A percentile compares a stretch with the other conserved stretches of the same genome.
Conservation (phyloP, 75 land plant species). For the Chamaecyparis obtusa region DNA sequence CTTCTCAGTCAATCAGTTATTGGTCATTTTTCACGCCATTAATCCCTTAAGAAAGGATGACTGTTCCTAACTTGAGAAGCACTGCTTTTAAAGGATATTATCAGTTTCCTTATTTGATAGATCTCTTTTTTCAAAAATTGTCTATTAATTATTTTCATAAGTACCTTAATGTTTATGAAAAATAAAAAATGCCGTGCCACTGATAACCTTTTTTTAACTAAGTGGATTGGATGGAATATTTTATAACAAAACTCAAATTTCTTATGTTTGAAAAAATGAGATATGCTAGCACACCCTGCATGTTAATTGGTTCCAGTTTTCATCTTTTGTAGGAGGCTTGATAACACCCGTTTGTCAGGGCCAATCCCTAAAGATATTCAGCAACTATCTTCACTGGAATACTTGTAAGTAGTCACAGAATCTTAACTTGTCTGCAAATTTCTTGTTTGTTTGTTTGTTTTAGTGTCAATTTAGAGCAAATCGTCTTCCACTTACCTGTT, state of each 20-base stretch:
- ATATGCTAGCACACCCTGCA: neutral
- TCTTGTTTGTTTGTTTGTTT: neutral
- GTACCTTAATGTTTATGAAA: neutral
- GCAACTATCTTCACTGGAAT: conserved; percentile 9
- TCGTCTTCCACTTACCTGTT: neutral
- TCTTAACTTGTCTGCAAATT: neutral
- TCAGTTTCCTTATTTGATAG: neutral
- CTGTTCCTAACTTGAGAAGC: neutral
- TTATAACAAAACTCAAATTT: neutral
- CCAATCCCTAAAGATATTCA: neutral
- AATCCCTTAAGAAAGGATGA: neutral
- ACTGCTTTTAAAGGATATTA: neutral
- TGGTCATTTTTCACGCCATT: neutral
- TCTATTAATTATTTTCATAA: neutral
- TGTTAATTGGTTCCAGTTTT: neutral
- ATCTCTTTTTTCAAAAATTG: neutral
- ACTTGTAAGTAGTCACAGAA: neutral
- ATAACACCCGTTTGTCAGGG: neutral
- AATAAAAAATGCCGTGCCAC: neutral
- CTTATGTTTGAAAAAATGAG: neutral
- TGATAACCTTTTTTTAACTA: neutral
- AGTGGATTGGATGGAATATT: neutral
- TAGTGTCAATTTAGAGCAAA: neutral
- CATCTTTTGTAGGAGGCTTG: conserved; percentile 4
- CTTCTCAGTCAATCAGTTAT: neutral